Evolutionary conservation across 2,329 filamentous ascomycete species (phyloP), one percentile per base, ranked within the genome.

Genomic region (Penicillium palitans): DNA sequence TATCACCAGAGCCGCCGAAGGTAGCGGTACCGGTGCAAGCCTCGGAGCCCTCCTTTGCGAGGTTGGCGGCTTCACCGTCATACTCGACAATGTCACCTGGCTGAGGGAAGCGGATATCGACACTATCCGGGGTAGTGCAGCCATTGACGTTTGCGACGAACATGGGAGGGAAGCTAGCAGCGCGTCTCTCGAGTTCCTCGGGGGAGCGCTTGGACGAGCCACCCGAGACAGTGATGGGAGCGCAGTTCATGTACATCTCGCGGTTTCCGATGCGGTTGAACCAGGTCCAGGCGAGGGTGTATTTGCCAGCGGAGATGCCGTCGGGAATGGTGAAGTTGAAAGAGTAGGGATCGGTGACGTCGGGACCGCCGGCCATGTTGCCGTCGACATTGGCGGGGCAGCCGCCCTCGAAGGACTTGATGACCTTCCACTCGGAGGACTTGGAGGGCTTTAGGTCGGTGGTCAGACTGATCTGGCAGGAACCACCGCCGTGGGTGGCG

Each of bases 191-290:
- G 56, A 85, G 24, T 54, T 66, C 57, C 4, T 69, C 70, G 7
- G 49, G 45, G 17, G 66, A 64, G 10, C 79, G 72, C 70, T 85
- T 83, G 53, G 75, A 72, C 1, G 78, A 74, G 24, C 78, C 76
- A 4, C 75, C 78, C 0, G 84, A 84, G 25, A 98, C 81, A 0
- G 81, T 83, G 48, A 96, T 75, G 0, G 90, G 86, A 0, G 89
- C 91, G 67, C 93, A 99, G 83, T 96, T 96, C 92, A 96, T 96
- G 82, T 98, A 97, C 83, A 96, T 91, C 73, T 98, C 95, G 1
- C 93, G 88, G 79, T 96, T 96, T 3, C 95, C 95, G 10, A 96
- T 70, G 59, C 89, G 89, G 76, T 98, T 98, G 76, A 96, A 86
- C 95, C 95, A 98, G 0, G 91, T 91, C 92, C 93, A 98, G 0